phyloP scores from a whole-genome alignment of 257 asterid species.

The Scutellaria barbata region DNA sequence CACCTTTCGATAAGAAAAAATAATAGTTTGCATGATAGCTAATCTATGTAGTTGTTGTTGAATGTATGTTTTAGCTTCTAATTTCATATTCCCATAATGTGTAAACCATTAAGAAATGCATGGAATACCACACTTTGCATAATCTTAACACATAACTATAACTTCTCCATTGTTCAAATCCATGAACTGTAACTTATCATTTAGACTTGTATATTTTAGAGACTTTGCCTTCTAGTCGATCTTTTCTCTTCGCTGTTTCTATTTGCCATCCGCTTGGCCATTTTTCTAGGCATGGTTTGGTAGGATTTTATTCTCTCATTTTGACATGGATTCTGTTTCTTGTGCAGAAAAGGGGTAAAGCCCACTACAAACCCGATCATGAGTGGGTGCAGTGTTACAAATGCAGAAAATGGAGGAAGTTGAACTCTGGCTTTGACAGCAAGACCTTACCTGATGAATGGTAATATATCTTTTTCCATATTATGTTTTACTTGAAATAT shows the following conservation, averaged over 20 bases:
- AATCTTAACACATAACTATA: background rate
- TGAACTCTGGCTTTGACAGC: constrained; percentile 56
- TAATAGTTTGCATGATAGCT: background rate
- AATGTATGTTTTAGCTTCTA: background rate
- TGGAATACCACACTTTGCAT: background rate
- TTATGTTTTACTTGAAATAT: constrained; percentile 12
- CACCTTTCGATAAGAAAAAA: constrained; percentile 17
- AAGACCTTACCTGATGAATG: constrained; percentile 68
- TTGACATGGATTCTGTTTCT: constrained; percentile 34
- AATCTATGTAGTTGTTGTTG: background rate
- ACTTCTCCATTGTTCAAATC: background rate
- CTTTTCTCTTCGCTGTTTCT: background rate
- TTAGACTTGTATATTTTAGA: constrained; percentile 1
- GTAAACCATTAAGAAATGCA: background rate
- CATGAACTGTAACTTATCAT: background rate
- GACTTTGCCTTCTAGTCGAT: constrained; percentile 12
- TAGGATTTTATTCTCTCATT: constrained; percentile 20
- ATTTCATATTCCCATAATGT: too few species aligned
- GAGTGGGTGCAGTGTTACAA: constrained; percentile 92
- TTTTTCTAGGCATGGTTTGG: constrained; percentile 7
- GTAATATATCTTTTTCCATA: constrained; percentile 39
- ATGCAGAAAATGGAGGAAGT: constrained; percentile 85
- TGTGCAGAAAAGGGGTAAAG: constrained; percentile 53
- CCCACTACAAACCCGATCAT: constrained; percentile 61
- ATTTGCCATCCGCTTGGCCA: background rate